Evolutionary conservation across 345 rosid genomes (phyloP), one percentile per base, ranked within the genome.

Genomic region (Citrus cavaleriei): DNA sequence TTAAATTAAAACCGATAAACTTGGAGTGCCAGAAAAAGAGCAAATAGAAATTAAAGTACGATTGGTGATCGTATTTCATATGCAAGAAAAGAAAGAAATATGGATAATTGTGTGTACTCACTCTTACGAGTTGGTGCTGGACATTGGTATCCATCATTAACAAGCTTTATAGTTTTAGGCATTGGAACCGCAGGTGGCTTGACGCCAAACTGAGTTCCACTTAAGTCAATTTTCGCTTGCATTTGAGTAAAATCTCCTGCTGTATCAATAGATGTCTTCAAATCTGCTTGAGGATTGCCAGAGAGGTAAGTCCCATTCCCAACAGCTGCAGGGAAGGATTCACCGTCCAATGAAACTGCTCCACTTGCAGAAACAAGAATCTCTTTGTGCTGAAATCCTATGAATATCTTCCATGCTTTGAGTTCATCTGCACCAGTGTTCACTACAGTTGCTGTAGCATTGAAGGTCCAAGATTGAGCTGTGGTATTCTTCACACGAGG

Each of bases 381-480:
- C 80, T 91, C 92, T 18, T 59, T 77, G 77, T 85, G 42, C 37
- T 75, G 88, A 62, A 91, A 91, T 69, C 87, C 86, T 3, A 87
- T 78, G 22, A 74, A 89, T 12, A 85, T 81, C 79, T 84, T 82
- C 94, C 90, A 89, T 3, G 86, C 80, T 74, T 77, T 78, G 78
- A 91, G 86, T 83, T 83, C 88, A 2, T 82, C 68, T 5, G 69
- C 81, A 5, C 90, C 91, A 46, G 83, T 75, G 82, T 89, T 89
- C 78, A 77, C 46, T 68, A 91, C 77, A 0, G 77, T 81, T 12
- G 80, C 30, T 0, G 74, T 82, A 68, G 90, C 81, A 7, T 82
- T 82, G 74, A 91, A 91, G 4, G 87, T 79, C 91, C 91, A 88
- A 0, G 91, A 77, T 64, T 88, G 88, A 12, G 91, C 86, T 10